These are phyloP conservation scores for Nicotiana benthamiana DNA, from an alignment of 257 asterid species.

Conservation along the genomic window DNA sequence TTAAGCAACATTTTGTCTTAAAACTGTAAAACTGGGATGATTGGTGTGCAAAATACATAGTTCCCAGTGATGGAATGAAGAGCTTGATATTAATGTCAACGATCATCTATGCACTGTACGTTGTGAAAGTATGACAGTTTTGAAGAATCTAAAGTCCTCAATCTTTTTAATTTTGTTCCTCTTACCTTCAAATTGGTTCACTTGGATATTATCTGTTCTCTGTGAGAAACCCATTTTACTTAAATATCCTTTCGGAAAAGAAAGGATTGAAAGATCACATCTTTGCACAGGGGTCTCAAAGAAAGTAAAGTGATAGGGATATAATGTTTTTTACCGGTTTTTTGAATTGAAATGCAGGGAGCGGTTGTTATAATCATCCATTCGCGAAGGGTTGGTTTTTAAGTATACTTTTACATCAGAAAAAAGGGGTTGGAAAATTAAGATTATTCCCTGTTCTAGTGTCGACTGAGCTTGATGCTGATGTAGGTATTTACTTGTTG, in stretches of 20 bases:
- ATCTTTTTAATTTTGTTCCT: not conserved
- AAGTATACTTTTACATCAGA: too few relatives aligned
- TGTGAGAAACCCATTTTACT: not conserved
- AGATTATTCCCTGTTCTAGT: not conserved
- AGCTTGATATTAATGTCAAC: not conserved
- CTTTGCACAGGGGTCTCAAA: not conserved
- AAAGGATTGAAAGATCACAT: not conserved
- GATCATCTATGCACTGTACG: not conserved
- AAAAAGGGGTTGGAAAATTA: not conserved
- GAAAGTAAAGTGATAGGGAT: not conserved
- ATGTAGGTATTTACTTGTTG: not conserved
- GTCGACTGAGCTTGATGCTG: not conserved
- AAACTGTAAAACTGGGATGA: not conserved
- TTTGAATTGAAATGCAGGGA: not conserved
- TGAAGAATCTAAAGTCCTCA: not conserved
- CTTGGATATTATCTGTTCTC: not conserved
- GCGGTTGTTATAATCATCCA: not conserved
- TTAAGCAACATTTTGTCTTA: not conserved
- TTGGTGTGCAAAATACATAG: not conserved
- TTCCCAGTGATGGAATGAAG: not conserved
- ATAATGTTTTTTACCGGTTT: not conserved
- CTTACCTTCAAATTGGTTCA: not conserved
- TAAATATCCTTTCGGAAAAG: not conserved
- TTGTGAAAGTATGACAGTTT: not conserved
- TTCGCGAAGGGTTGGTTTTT: too few relatives aligned